Percentiles rank a stretch among this genome's conserved stretches.
phyloP scores from a whole-genome alignment of 108 stramenopile species.

The Conticribra guillardii region DNA sequence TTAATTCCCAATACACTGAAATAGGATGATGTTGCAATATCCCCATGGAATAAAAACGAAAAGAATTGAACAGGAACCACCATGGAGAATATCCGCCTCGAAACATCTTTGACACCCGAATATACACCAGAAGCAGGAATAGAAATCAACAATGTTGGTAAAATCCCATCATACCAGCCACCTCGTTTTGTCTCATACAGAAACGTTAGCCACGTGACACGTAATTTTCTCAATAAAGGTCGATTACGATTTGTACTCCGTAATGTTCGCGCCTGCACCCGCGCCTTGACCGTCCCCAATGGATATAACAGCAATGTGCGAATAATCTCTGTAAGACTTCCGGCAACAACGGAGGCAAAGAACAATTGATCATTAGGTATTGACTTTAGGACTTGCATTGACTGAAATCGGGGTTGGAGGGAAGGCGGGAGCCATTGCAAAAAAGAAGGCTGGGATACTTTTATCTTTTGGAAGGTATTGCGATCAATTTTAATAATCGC shows the following conservation, averaged over 20 bases:
- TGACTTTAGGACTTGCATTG: constrained; percentile 54
- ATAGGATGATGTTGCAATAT: constrained; percentile 14
- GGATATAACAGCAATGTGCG: constrained; percentile 76
- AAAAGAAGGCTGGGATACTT: constrained; percentile 26
- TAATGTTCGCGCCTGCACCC: constrained; percentile 64
- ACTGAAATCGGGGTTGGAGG: constrained; percentile 45
- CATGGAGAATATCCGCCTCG: constrained; percentile 57
- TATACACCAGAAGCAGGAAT: constrained; percentile 86
- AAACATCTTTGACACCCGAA: constrained; percentile 78
- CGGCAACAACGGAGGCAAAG: constrained; percentile 70
- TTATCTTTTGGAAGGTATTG: constrained; percentile 44
- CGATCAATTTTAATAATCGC: constrained; percentile 42
- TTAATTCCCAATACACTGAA: constrained; percentile 42
- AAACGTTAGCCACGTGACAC: constrained; percentile 50
- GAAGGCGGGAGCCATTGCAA: constrained; percentile 41
- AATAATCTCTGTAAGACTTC: constrained; percentile 70
- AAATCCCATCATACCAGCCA: constrained; percentile 71
- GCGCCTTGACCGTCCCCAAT: constrained; percentile 71
- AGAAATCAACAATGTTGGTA: constrained; percentile 70
- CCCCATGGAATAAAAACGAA: neutral
- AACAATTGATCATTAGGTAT: constrained; percentile 79
- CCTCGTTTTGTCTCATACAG: constrained; percentile 61
- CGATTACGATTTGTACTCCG: constrained; percentile 24
- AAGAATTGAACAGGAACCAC: constrained; percentile 32
- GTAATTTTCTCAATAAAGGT: constrained; percentile 39